Evolutionary conservation across 169 alveolate genomes (phyloP).

Genomic region (Plasmodium coatneyi): DNA sequence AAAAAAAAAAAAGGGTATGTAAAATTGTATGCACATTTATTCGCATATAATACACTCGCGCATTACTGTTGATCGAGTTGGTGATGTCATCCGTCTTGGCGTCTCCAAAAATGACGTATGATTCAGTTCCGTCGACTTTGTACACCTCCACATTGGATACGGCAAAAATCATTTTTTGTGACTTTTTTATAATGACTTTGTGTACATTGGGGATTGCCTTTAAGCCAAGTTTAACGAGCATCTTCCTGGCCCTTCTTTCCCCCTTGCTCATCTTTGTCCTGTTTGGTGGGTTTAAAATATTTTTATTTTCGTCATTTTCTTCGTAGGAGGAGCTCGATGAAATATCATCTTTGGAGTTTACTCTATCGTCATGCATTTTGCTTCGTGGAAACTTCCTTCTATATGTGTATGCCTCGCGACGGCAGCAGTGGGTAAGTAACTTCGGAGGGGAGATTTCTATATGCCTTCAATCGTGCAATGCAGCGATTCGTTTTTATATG

Average conservation of each 20-base stretch:
- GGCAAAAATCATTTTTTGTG: slow-evolving; percentile 92
- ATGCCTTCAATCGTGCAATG: not conserved
- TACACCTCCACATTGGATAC: slow-evolving; percentile 95
- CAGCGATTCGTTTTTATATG: not conserved
- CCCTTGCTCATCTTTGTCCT: slow-evolving; percentile 89
- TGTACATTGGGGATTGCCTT: slow-evolving; percentile 92
- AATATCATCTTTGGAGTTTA: slow-evolving; percentile 58
- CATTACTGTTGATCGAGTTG: slow-evolving; percentile 77
- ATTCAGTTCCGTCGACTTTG: slow-evolving; percentile 93
- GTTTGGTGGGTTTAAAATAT: slow-evolving; percentile 61
- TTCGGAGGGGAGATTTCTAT: not conserved
- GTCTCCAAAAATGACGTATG: slow-evolving; percentile 96
- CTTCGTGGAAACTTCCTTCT: not conserved
- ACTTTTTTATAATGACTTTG: slow-evolving; percentile 93
- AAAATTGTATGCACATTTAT: not conserved
- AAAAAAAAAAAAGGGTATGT: not conserved
- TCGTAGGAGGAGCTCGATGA: slow-evolving; percentile 72
- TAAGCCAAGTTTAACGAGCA: slow-evolving; percentile 93
- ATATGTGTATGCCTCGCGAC: not conserved
- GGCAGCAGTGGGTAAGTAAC: not conserved
- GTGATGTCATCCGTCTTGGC: slow-evolving; percentile 94
- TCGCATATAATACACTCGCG: not conserved
- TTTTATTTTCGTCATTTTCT: slow-evolving; percentile 69
- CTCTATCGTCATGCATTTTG: slow-evolving; percentile 67
- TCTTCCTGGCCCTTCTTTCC: slow-evolving; percentile 95